Evolutionary conservation across 768 basidiomycete species (phyloP), one percentile per base, ranked within the genome.

Genomic region (Auricularia cornea): DNA sequence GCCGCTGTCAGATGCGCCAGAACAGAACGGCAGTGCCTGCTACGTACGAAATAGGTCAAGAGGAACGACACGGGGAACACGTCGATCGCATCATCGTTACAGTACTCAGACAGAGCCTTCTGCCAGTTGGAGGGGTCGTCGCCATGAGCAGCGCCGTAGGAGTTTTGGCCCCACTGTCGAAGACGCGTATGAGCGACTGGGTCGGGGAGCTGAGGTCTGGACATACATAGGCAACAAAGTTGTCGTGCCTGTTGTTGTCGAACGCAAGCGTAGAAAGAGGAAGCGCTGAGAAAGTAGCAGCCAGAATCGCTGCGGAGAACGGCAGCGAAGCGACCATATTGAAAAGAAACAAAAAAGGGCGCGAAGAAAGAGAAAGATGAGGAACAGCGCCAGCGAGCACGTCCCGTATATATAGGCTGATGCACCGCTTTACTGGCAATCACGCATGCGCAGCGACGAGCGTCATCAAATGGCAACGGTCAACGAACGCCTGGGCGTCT

Each of bases 171-270:
- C 64, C 57, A 44, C 81, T 38, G 16, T 38, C 16, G 10, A 38
- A 38, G 35, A 38, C 16, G 35, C 35, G 35, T 14, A 38, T 38
- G 35, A 38, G 35, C 35, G 10, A 10, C 35, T 10, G 8, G 35
- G 10, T 38, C 35, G 16, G 16, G 16, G 10, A 38, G 10, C 10
- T 10, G 16, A 14, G 10, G 35, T 8, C 16, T 38, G 35, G 10
- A 38, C 35, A 68, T 23, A 40, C 59, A n/a, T n/a, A n/a, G n/a
- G 44, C 44, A 61, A 54, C 29, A 14, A 48, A 30, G 29, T 87
- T 89, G 71, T 89, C 86, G 70, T 77, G 84, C 60, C 84, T 78
- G 65, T 76, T 76, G 67, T 80, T 80, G 72, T 86, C 83, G 68
- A 84, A 86, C 26, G 81, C 83, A 60, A 48, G 20, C 16, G 44